Percentiles rank a stretch among this genome's conserved stretches.
Evolutionary conservation across 2,329 filamentous ascomycete species (phyloP).

Genomic region (Orbilia ellipsospora): DNA sequence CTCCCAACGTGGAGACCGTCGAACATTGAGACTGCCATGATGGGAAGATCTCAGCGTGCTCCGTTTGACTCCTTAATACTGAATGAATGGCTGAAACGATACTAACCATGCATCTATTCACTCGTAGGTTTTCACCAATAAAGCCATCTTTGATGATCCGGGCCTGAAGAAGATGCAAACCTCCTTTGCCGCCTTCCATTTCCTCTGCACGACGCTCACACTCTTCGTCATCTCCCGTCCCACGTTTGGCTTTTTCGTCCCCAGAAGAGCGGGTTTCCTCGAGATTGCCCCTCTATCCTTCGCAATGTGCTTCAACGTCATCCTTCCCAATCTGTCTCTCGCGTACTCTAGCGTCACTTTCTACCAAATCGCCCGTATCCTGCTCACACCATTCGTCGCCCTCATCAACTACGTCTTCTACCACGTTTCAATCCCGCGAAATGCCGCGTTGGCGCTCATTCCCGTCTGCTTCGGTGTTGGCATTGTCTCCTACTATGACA

Average conservation of each 20-base stretch:
- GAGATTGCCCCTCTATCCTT: slow-evolving; percentile 73
- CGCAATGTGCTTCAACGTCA: slow-evolving; percentile 76
- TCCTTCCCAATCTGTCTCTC: slow-evolving; percentile 75
- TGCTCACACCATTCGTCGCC: slow-evolving; percentile 74
- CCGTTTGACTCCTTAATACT: too few species aligned
- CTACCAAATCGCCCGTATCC: slow-evolving; percentile 75
- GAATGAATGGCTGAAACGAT: background rate
- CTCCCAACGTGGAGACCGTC: slow-evolving; percentile 35
- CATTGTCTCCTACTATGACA: slow-evolving; percentile 76
- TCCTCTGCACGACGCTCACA: slow-evolving; percentile 73
- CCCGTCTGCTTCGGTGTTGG: slow-evolving; percentile 74
- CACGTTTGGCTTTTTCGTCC: slow-evolving; percentile 70
- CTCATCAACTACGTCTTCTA: slow-evolving; percentile 74
- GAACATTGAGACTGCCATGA: slow-evolving; percentile 7
- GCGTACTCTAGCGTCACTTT: slow-evolving; percentile 76
- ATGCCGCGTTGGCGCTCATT: slow-evolving; percentile 68
- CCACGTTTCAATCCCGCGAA: slow-evolving; percentile 68
- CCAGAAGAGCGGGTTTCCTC: slow-evolving; percentile 68
- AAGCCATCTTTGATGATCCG: slow-evolving; percentile 74
- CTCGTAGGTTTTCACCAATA: slow-evolving; percentile 74
- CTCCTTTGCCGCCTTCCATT: slow-evolving; percentile 76
- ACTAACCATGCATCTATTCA: slow-evolving; percentile 5
- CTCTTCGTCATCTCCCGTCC: slow-evolving; percentile 72
- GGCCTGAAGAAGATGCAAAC: slow-evolving; percentile 72
- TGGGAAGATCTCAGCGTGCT: slow-evolving; percentile 7